Conservation (phyloP, 2,329 filamentous ascomycete species). For the Ascochyta pisi region DNA sequence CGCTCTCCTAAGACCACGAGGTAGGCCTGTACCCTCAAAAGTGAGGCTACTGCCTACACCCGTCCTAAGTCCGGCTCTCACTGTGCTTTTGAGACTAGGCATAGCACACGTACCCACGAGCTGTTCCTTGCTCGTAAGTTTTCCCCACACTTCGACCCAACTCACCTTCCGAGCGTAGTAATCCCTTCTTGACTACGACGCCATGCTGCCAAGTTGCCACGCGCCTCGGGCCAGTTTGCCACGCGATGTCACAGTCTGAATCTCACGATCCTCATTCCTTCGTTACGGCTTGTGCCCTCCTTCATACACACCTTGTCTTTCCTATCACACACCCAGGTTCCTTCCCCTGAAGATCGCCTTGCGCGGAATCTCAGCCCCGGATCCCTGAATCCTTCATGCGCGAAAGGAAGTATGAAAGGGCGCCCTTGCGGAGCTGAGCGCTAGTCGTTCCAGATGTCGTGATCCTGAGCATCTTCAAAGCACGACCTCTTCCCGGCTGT, state of each 20-base stretch:
- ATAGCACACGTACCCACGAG: background rate
- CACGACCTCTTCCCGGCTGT: background rate
- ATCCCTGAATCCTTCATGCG: background rate
- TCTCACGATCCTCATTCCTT: background rate
- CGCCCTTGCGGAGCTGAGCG: background rate
- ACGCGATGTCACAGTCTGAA: background rate
- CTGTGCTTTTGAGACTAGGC: background rate
- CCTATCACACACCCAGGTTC: slow-evolving; percentile 2
- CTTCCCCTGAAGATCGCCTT: slow-evolving; percentile 3
- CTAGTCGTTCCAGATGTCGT: background rate
- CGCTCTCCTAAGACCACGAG: background rate
- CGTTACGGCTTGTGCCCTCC: background rate
- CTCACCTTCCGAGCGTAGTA: slow-evolving; percentile 6
- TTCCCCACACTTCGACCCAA: slow-evolving; percentile 11
- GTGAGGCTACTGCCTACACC: background rate
- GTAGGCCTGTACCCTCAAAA: background rate
- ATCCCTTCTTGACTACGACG: background rate
- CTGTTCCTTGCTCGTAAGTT: background rate
- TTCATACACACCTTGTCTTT: background rate
- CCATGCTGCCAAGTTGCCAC: slow-evolving; percentile 3
- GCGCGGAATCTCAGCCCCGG: background rate
- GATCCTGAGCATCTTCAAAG: background rate
- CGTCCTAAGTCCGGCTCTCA: background rate
- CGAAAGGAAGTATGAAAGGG: slow-evolving; percentile 1
- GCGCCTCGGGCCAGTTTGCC: slow-evolving; percentile 1